These are phyloP conservation scores for Cladosporium sp. DNA, from an alignment of 2,329 filamentous ascomycete species.

Conservation along the genomic window DNA sequence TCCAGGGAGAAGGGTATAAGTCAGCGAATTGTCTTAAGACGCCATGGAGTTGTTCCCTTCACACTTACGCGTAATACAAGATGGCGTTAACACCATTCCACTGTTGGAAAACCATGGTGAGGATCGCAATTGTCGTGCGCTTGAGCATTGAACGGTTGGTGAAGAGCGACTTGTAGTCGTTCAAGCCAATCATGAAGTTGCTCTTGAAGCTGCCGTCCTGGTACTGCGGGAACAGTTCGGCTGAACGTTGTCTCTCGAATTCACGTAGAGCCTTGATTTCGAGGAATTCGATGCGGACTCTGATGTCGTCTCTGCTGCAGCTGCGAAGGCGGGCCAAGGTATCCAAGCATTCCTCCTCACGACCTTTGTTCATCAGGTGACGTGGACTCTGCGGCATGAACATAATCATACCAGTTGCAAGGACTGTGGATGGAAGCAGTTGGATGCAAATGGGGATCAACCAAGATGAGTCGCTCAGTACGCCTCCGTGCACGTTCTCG, in stretches of 20 bases:
- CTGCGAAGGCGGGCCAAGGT: constrained; percentile 61
- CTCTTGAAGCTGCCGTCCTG: constrained; percentile 17
- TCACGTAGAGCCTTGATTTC: constrained; percentile 74
- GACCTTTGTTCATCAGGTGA: constrained; percentile 66
- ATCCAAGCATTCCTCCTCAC: constrained; percentile 61
- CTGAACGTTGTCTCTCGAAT: constrained; percentile 68
- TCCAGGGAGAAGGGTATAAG: too few relatives aligned
- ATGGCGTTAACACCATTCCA: constrained; percentile 13
- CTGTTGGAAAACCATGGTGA: constrained; percentile 26
- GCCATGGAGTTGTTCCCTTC: too few relatives aligned
- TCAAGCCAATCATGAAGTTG: constrained; percentile 17
- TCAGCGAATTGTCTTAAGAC: constrained; percentile 27
- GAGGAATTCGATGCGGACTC: constrained; percentile 70
- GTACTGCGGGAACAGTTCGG: constrained; percentile 60
- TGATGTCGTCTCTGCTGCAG: constrained; percentile 57
- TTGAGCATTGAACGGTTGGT: constrained; percentile 61
- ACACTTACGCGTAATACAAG: neutral
- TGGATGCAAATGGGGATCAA: constrained; percentile 67
- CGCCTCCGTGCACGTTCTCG: neutral
- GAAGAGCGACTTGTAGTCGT: constrained; percentile 43
- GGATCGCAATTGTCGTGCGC: constrained; percentile 53
- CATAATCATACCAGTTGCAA: constrained; percentile 62
- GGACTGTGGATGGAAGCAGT: constrained; percentile 58
- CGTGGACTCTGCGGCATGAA: constrained; percentile 77
- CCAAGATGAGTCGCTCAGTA: constrained; percentile 58